These are phyloP conservation scores for Cercospora berteroae DNA, from an alignment of 2,329 filamentous ascomycete species.

Conservation along the genomic window DNA sequence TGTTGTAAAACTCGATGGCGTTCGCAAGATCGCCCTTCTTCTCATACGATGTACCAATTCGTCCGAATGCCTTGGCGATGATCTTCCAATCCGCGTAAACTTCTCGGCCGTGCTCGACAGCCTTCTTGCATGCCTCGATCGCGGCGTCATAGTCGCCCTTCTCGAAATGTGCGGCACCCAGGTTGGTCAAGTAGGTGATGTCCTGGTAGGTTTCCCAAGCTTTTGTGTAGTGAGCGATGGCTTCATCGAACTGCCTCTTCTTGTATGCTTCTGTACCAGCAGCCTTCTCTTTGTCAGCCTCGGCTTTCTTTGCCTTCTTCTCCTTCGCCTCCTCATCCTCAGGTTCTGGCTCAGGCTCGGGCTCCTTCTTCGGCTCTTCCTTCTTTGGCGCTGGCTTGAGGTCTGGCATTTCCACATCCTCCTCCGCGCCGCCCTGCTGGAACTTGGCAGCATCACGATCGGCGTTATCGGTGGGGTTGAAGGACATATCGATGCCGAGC, in stretches of 20 bases:
- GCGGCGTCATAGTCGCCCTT: slow-evolving; percentile 90
- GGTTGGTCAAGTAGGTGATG: slow-evolving; percentile 96
- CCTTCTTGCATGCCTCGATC: slow-evolving; percentile 83
- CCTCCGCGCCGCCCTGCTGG: slow-evolving; percentile 64
- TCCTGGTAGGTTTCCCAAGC: slow-evolving; percentile 95
- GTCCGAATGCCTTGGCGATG: slow-evolving; percentile 95
- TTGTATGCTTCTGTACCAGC: slow-evolving; percentile 95
- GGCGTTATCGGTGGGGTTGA: slow-evolving; percentile 54
- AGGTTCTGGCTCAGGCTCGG: slow-evolving; percentile 63
- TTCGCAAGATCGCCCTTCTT: slow-evolving; percentile 75
- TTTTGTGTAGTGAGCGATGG: slow-evolving; percentile 90
- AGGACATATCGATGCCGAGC: slow-evolving; percentile 88
- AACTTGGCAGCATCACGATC: slow-evolving; percentile 48
- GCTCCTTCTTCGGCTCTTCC: slow-evolving; percentile 55
- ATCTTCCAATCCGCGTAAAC: slow-evolving; percentile 96
- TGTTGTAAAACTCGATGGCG: slow-evolving; percentile 87
- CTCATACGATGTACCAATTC: slow-evolving; percentile 92
- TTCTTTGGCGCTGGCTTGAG: slow-evolving; percentile 59
- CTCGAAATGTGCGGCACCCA: slow-evolving; percentile 90
- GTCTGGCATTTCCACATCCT: slow-evolving; percentile 79
- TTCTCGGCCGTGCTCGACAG: slow-evolving; percentile 83
- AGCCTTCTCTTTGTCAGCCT: slow-evolving; percentile 91
- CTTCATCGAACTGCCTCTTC: slow-evolving; percentile 94
- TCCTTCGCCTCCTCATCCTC: slow-evolving; percentile 80
- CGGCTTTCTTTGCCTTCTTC: slow-evolving; percentile 87